A percentile compares a stretch with the other conserved stretches of the same genome.
Conservation (phyloP, 306 rosid species). For the Dryas drummondii region DNA sequence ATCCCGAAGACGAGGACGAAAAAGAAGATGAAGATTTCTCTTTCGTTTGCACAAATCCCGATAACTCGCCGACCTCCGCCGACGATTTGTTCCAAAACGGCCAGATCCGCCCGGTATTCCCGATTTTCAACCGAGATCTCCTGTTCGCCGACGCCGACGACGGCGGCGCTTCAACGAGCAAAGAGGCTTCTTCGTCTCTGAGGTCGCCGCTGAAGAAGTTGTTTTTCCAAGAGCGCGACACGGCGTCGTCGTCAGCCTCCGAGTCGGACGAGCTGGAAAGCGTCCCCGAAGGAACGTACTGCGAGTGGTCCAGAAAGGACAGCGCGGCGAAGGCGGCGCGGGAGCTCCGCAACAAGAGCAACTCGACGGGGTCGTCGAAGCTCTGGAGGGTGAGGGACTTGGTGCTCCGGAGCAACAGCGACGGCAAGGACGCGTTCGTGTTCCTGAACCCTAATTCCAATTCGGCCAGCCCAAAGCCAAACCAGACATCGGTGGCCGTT, state of each 20-base stretch:
- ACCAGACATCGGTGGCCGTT: neutral
- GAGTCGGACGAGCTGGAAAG: conserved; percentile 37
- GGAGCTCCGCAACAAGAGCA: conserved; percentile 56
- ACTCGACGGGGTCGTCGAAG: conserved; percentile 80
- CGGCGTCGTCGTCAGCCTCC: conserved; percentile 24
- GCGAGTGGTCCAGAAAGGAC: conserved; percentile 56
- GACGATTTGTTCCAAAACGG: conserved; percentile 74
- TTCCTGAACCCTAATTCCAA: conserved; percentile 43
- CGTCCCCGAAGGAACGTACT: conserved; percentile 48
- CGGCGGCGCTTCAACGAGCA: conserved; percentile 7
- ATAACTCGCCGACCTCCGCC: conserved; percentile 58
- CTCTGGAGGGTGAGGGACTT: conserved; percentile 66
- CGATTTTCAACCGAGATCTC: conserved; percentile 60
- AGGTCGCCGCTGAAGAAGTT: conserved; percentile 55
- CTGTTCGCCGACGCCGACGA: conserved; percentile 34
- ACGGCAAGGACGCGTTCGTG: conserved; percentile 76
- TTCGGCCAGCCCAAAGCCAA: conserved; percentile 9
- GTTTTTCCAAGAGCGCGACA: conserved; percentile 40
- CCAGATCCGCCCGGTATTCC: conserved; percentile 66
- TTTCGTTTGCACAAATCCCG: conserved; percentile 50
- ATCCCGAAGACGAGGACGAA: conserved; percentile 1
- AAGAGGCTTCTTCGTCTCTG: conserved; percentile 1
- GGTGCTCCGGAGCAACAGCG: conserved; percentile 71
- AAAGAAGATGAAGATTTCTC: conserved; percentile 61
- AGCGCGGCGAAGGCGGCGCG: conserved; percentile 33